Conservation (phyloP, 108 stramenopile species). For the Cyclotella kingstonii region DNA sequence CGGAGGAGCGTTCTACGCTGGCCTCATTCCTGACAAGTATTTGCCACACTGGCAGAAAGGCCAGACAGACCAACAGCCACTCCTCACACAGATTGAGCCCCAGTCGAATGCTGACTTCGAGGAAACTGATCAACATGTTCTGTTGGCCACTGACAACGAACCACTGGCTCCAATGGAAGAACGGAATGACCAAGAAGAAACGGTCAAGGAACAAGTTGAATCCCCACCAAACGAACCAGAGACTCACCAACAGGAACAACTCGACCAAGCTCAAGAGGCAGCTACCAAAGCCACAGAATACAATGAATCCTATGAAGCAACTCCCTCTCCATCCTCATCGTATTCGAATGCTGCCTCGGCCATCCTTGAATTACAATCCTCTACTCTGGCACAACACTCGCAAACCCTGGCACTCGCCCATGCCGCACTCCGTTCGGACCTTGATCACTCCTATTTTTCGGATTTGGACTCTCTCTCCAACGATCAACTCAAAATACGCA, state of each 20-base stretch:
- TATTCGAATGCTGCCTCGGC: conserved; percentile 14
- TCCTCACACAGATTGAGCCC: neutral
- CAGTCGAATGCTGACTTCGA: conserved; percentile 18
- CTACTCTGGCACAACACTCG: neutral
- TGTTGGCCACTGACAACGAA: conserved; percentile 5
- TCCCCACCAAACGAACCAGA: conserved; percentile 22
- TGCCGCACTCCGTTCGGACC: conserved; percentile 27
- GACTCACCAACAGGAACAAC: conserved; percentile 28
- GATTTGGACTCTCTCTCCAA: conserved; percentile 51
- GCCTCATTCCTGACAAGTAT: conserved; percentile 35
- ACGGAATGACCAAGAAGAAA: neutral
- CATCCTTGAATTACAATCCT: conserved; percentile 31
- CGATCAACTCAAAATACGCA: conserved; percentile 56
- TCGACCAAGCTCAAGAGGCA: conserved; percentile 26
- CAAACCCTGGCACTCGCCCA: conserved; percentile 20
- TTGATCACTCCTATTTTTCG: conserved; percentile 49
- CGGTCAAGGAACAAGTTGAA: conserved; percentile 4
- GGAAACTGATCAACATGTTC: conserved; percentile 7
- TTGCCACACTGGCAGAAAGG: conserved; percentile 7
- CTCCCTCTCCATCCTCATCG: conserved; percentile 2
- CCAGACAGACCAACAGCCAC: neutral
- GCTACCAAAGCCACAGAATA: conserved; percentile 25
- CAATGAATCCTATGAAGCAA: conserved; percentile 25
- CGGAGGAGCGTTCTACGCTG: conserved; percentile 34
- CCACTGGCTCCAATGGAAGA: neutral